Evolutionary conservation across 352 stramenopile species (phyloP), one percentile per base, ranked within the genome.

Genomic region (Pelagophyceae sp.): DNA sequence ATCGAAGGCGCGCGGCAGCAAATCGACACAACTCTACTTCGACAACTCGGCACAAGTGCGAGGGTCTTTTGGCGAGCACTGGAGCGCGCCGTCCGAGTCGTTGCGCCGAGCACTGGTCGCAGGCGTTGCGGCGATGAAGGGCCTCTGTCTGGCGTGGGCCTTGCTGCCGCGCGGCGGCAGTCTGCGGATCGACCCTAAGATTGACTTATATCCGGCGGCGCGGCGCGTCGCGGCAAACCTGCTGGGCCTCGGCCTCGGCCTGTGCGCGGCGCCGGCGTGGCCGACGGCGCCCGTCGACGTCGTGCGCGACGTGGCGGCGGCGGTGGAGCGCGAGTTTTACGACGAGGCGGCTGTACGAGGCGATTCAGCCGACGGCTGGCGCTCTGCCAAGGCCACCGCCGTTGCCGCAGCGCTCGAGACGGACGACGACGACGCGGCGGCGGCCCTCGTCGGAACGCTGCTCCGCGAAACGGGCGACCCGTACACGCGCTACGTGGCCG

Each of bases 311-410:
- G 67, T 74, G 5, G 67, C 38, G 5, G 27, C 27, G 11, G 67
- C 67, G 5, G 27, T 74, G 17, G 67, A 58, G 35, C 38, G 35
- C 20, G 33, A 58, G 67, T 74, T 74, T 31, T 71, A 71, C 61
- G 61, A 71, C 67, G 67, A 17, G 33, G 19, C 15, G 11, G 5
- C 31, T 0, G 1, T 74, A 2, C 1, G 17, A 17, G n/a, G n/a
- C n/a, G n/a, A n/a, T n/a, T n/a, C n/a, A n/a, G 51, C 38, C 20
- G 35, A n/a, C 23, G 27, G 1, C 20, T 74, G 67, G 67, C 3
- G 23, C 15, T 23, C 38, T 0, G 67, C 67, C 2, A 11, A 27
- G 2, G 2, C 1, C 2, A 11, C 20, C 5, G 67, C 67, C 17
- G 35, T 6, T 1, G 38, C 25, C 15, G 33, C 2, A 6, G 67